These are phyloP conservation scores for Entophlyctis luteolus DNA, from an alignment of 192 early-diverging fungal species.

Conservation along the genomic window DNA sequence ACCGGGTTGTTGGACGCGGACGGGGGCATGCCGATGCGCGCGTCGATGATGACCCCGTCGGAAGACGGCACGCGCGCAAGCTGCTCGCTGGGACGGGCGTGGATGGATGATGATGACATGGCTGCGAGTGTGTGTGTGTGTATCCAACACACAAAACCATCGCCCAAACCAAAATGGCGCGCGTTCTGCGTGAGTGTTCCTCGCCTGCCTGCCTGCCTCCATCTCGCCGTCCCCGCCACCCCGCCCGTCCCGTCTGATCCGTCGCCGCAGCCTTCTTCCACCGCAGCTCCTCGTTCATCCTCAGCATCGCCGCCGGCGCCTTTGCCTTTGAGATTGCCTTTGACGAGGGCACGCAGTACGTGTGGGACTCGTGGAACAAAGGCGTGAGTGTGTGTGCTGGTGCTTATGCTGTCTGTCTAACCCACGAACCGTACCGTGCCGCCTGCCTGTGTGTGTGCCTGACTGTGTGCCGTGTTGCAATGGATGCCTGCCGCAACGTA, in stretches of 20 bases:
- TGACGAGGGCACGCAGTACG: conserved; percentile 53
- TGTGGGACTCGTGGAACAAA: conserved; percentile 73
- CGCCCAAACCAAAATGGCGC: no score
- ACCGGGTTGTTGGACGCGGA: no score
- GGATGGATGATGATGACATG: neutral
- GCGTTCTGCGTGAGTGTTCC: no score
- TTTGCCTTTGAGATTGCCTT: conserved; percentile 72
- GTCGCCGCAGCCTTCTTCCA: conserved; percentile 53
- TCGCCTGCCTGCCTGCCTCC: no score
- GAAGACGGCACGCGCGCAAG: conserved; percentile 5
- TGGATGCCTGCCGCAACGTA: no score
- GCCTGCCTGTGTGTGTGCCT: no score
- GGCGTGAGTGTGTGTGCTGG: conserved; percentile 56
- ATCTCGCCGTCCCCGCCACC: no score
- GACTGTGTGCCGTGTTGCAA: no score
- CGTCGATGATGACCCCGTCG: conserved; percentile 14
- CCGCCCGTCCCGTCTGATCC: neutral
- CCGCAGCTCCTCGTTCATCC: conserved; percentile 67
- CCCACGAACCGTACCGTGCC: neutral
- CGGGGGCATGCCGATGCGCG: conserved; percentile 19
- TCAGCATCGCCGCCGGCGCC: conserved; percentile 63
- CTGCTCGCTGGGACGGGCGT: neutral
- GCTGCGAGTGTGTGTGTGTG: neutral
- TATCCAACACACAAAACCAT: no score
- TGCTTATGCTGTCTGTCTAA: no score